Conservation (phyloP, 306 rosid species). For the Fagus sylvatica region DNA sequence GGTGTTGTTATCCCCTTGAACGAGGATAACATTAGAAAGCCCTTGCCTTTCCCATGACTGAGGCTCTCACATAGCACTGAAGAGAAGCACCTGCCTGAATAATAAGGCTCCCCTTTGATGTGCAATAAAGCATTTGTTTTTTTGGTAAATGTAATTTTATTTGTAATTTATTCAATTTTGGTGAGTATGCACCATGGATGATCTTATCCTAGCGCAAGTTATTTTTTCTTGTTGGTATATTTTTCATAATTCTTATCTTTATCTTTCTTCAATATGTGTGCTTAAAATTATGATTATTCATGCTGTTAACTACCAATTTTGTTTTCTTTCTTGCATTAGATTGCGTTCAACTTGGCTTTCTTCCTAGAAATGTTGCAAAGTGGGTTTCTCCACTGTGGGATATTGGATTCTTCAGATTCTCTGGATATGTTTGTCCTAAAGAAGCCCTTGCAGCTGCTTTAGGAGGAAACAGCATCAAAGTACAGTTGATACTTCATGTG, state of each 20-base stretch:
- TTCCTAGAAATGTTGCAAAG: slow-evolving; percentile 68
- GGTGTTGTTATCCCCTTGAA: background rate
- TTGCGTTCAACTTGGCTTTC: slow-evolving; percentile 70
- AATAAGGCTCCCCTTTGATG: background rate
- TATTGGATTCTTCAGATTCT: slow-evolving; percentile 66
- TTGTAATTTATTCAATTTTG: background rate
- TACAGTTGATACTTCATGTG: slow-evolving; percentile 47
- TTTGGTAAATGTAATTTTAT: background rate
- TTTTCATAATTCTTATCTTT: background rate
- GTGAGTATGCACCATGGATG: background rate
- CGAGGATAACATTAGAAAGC: background rate
- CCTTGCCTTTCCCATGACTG: background rate
- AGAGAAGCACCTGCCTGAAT: background rate
- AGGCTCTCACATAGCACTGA: background rate
- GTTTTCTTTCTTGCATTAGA: slow-evolving; percentile 36
- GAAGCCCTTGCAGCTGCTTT: slow-evolving; percentile 70
- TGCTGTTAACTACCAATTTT: slow-evolving; percentile 17
- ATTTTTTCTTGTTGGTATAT: background rate
- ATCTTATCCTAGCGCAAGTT: background rate
- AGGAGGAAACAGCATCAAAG: slow-evolving; percentile 58
- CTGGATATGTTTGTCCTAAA: slow-evolving; percentile 63
- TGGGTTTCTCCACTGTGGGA: slow-evolving; percentile 92
- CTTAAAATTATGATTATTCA: background rate
- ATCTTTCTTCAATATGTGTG: too few species aligned
- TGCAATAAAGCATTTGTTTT: background rate